A percentile compares a stretch with the other conserved stretches of the same genome.
Evolutionary conservation across 192 early-diverging fungal genomes (phyloP).

Genomic region (Dimargaris xerosporica): DNA sequence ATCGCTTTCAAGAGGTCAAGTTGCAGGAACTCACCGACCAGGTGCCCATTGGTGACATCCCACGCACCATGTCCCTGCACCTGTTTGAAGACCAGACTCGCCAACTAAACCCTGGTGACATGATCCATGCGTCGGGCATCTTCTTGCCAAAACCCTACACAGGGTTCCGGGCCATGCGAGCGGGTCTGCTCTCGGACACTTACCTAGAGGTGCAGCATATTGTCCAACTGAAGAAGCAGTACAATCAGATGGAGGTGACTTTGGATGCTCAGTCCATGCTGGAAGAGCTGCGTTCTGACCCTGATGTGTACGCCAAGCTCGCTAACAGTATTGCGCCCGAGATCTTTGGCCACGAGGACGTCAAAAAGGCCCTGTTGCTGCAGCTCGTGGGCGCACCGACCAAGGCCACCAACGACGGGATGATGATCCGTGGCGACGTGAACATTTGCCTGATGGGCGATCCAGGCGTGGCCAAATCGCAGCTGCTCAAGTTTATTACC

Average conservation of each 20-base stretch:
- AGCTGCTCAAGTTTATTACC: conserved; percentile 85
- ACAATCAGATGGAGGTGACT: conserved; percentile 61
- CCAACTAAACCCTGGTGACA: conserved; percentile 74
- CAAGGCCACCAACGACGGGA: conserved; percentile 76
- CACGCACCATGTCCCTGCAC: conserved; percentile 88
- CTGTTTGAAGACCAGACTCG: conserved; percentile 67
- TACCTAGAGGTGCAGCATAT: conserved; percentile 84
- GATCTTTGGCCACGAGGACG: conserved; percentile 85
- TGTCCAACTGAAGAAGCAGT: conserved; percentile 76
- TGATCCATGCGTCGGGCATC: conserved; percentile 66
- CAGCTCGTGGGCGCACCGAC: conserved; percentile 66
- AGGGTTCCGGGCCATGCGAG: conserved; percentile 78
- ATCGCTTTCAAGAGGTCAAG: conserved; percentile 93
- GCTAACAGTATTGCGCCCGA: conserved; percentile 71
- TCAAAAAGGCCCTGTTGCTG: conserved; percentile 80
- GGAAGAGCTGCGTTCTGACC: conserved; percentile 40
- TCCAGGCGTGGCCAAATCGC: conserved; percentile 95
- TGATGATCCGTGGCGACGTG: conserved; percentile 93
- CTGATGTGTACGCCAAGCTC: conserved; percentile 61
- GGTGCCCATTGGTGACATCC: conserved; percentile 97
- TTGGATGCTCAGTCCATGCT: conserved; percentile 30
- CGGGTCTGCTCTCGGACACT: conserved; percentile 89
- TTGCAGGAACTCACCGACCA: conserved; percentile 95
- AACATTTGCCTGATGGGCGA: conserved; percentile 98
- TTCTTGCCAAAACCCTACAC: conserved; percentile 86